Evolutionary conservation across 495 filamentous ascomycete genomes (phyloP).

Genomic region (Neurospora cerealis): DNA sequence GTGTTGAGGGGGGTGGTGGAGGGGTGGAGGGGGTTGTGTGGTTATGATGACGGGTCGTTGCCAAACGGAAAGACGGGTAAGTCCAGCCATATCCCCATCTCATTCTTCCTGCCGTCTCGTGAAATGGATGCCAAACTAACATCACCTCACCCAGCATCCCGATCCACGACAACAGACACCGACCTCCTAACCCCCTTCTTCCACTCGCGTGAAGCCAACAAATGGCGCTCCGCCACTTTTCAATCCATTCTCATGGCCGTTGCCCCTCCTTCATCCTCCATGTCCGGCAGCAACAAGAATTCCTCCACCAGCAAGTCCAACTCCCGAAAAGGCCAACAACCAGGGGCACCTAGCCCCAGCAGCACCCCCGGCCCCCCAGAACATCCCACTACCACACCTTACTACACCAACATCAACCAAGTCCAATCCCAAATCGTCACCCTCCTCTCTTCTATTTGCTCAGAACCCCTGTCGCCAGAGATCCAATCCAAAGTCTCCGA

Average conservation of each 20-base stretch:
- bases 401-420: not conserved
- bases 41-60: not conserved
- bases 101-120: not conserved
- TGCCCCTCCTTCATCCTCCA: not conserved
- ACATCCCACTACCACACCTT: not conserved
- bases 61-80: not conserved
- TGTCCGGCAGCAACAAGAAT: not conserved
- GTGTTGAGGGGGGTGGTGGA: constrained; percentile 1
- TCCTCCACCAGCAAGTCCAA: not conserved
- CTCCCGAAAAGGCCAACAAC: not conserved
- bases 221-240: constrained; percentile 21
- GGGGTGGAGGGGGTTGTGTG: constrained; percentile 5
- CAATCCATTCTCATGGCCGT: constrained; percentile 14
- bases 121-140: not conserved
- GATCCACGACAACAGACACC: not conserved
- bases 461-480: constrained; percentile 1
- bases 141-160: not conserved
- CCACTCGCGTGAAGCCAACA: constrained; percentile 15
- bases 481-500: constrained; percentile 7
- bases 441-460: constrained; percentile 2
- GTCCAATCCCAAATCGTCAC: constrained; percentile 4
- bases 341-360: not conserved
- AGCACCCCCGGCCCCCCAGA: not conserved
- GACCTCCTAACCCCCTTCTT: constrained; percentile 5
- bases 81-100: not conserved